These are phyloP conservation scores for Globisporangium yorkense DNA, from an alignment of 352 stramenopile genomes.

Conservation along the genomic window DNA sequence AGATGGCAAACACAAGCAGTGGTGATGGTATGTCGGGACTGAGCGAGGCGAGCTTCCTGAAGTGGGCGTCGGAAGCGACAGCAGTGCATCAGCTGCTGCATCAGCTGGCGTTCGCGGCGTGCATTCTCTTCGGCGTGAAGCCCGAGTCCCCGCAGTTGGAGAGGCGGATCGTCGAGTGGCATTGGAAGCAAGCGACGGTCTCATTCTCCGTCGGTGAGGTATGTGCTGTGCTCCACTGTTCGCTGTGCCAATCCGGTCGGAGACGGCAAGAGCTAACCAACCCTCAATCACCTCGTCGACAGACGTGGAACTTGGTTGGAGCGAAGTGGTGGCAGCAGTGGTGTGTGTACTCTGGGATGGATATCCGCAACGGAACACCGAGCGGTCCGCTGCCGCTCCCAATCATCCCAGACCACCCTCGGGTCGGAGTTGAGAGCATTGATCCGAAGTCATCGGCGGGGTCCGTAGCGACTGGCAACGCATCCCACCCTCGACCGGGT, in stretches of 20 bases:
- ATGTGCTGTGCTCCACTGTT: slow-evolving; percentile 9
- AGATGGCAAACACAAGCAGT: background rate
- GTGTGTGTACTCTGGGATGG: slow-evolving; percentile 68
- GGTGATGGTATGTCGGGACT: slow-evolving; percentile 7
- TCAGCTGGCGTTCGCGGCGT: slow-evolving; percentile 69
- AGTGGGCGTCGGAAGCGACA: slow-evolving; percentile 36
- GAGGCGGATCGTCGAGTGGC: slow-evolving; percentile 64
- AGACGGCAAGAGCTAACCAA: background rate
- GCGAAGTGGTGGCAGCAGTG: slow-evolving; percentile 76
- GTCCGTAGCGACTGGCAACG: background rate
- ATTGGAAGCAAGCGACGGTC: slow-evolving; percentile 53
- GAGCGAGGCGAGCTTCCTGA: slow-evolving; percentile 40
- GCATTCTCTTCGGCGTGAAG: slow-evolving; percentile 72
- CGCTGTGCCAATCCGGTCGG: background rate
- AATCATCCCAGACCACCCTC: slow-evolving; percentile 20
- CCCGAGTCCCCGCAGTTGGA: slow-evolving; percentile 60
- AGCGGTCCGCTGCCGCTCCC: slow-evolving; percentile 53
- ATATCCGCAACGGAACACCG: slow-evolving; percentile 54
- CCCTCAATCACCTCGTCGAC: slow-evolving; percentile 1
- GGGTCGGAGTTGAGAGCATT: background rate
- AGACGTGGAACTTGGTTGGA: slow-evolving; percentile 75
- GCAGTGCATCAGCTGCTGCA: slow-evolving; percentile 50
- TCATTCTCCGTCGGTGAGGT: slow-evolving; percentile 49
- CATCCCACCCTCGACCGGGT: slow-evolving; percentile 30
- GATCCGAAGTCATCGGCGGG: background rate